A percentile compares a stretch with the other conserved stretches of the same genome.
These are phyloP conservation scores for Boeremia lycopersici DNA, from an alignment of 2,329 filamentous ascomycete species.

Conservation along the genomic window DNA sequence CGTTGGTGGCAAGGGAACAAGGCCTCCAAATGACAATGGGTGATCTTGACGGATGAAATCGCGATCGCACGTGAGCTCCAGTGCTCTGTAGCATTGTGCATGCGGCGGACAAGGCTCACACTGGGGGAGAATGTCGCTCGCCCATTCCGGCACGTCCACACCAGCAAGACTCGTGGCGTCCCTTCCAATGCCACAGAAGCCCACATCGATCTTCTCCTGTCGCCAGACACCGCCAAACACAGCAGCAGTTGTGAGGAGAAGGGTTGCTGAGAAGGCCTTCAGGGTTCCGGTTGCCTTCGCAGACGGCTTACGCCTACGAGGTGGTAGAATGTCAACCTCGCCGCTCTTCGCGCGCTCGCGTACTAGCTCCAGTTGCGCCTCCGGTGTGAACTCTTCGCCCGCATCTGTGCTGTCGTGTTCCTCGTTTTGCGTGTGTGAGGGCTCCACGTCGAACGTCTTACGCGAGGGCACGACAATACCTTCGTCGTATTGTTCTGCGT, in stretches of 20 bases:
- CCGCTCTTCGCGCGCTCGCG: constrained; percentile 67
- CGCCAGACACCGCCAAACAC: constrained; percentile 84
- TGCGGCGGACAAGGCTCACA: constrained; percentile 92
- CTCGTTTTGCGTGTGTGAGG: constrained; percentile 51
- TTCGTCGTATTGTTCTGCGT: constrained; percentile 57
- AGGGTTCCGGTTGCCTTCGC: constrained; percentile 56
- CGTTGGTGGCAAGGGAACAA: constrained; percentile 84
- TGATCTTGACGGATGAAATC: constrained; percentile 88
- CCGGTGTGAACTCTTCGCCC: constrained; percentile 92
- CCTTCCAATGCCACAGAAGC: constrained; percentile 84
- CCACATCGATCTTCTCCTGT: constrained; percentile 94
- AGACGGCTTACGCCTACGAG: constrained; percentile 36
- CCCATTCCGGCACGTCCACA: constrained; percentile 74
- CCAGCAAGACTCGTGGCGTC: constrained; percentile 64
- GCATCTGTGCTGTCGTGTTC: constrained; percentile 61
- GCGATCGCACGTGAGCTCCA: constrained; percentile 78
- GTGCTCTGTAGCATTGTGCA: constrained; percentile 82
- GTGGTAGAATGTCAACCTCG: constrained; percentile 56
- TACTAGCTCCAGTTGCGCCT: constrained; percentile 79
- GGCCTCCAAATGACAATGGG: constrained; percentile 78
- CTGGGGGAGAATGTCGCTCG: constrained; percentile 72
- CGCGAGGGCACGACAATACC: constrained; percentile 61
- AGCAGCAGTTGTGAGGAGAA: constrained; percentile 71
- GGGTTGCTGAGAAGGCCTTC: constrained; percentile 71
- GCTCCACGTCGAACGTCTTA: constrained; percentile 64